phyloP scores from a whole-genome alignment of 2,329 filamentous ascomycete genomes.

The Polytolypa hystricis region DNA sequence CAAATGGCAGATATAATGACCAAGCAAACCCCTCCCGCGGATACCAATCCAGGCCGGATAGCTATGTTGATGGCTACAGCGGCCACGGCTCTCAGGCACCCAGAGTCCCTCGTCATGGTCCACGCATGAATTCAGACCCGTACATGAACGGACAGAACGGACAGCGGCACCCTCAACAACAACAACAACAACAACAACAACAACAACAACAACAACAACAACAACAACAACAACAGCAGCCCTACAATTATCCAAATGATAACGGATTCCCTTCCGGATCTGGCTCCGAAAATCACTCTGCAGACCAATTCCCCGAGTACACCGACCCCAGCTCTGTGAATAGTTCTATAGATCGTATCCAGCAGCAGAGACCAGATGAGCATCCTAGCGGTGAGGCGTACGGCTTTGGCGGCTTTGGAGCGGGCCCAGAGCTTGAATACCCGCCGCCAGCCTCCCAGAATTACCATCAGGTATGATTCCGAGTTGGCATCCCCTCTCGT shows the following conservation, averaged over 20 bases:
- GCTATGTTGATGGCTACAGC: slow-evolving; percentile 30
- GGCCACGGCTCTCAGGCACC: slow-evolving; percentile 19
- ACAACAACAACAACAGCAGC: slow-evolving; percentile 45
- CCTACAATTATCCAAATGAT: slow-evolving; percentile 77
- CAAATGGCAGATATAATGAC: slow-evolving; percentile 22
- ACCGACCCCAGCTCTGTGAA: slow-evolving; percentile 92
- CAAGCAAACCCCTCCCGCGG: slow-evolving; percentile 25
- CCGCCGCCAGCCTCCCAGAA: slow-evolving; percentile 11
- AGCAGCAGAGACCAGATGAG: slow-evolving; percentile 28
- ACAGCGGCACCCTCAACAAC: not conserved
- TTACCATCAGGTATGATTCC: slow-evolving; percentile 13
- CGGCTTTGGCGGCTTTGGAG: slow-evolving; percentile 46
- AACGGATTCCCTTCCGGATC: slow-evolving; percentile 63
- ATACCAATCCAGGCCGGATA: slow-evolving; percentile 33
- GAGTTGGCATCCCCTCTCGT: not conserved
- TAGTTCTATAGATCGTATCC: slow-evolving; percentile 70
- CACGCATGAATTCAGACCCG: slow-evolving; percentile 26
- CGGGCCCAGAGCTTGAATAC: slow-evolving; percentile 28
- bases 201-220: slow-evolving; percentile 17
- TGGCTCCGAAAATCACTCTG: slow-evolving; percentile 57
- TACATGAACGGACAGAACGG: slow-evolving; percentile 17
- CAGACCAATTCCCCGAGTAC: slow-evolving; percentile 65
- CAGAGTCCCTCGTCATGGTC: slow-evolving; percentile 22
- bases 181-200: too few species aligned
- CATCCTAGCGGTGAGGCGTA: slow-evolving; percentile 47